Evolutionary conservation across 805 yeast species (phyloP).

Genomic region (Spathaspora hagerdaliae): DNA sequence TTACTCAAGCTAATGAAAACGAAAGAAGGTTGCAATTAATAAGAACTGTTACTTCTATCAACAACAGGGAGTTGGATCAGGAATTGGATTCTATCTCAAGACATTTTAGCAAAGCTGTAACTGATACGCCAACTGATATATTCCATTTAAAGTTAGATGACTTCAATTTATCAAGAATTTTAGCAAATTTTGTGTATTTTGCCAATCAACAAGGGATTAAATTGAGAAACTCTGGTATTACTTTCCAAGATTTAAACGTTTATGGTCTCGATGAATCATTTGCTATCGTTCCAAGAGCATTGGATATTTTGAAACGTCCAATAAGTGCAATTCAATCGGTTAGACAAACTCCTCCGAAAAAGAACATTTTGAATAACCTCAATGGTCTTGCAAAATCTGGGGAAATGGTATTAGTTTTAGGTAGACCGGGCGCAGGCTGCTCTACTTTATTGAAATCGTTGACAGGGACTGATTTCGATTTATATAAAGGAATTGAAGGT

Average conservation of each 20-base stretch:
- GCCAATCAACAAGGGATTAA: conserved; percentile 46
- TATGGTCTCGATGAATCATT: conserved; percentile 47
- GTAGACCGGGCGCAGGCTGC: conserved; percentile 45
- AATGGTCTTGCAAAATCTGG: conserved; percentile 52
- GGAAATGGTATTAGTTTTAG: conserved; percentile 60
- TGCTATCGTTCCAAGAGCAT: conserved; percentile 40
- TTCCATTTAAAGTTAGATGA: conserved; percentile 29
- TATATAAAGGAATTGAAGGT: conserved; percentile 21
- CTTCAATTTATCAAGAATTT: conserved; percentile 36
- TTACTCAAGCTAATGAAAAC: conserved; percentile 1
- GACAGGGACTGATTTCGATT: conserved; percentile 21
- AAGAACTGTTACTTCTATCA: conserved; percentile 9
- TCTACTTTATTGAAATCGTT: conserved; percentile 21
- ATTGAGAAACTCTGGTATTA: conserved; percentile 41
- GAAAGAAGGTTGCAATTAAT: conserved; percentile 5
- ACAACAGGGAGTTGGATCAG: conserved; percentile 6
- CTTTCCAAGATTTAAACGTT: conserved; percentile 34
- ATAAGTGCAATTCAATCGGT: conserved; percentile 20
- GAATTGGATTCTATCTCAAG: conserved; percentile 17
- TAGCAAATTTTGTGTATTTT: conserved; percentile 33
- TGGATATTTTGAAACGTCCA: conserved; percentile 36
- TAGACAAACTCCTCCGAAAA: conserved; percentile 12
- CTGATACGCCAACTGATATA: conserved; percentile 13
- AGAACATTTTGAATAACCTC: conserved; percentile 17
- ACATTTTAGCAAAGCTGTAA: conserved; percentile 14